Percentiles rank a stretch among this genome's conserved stretches.
Conservation (phyloP, 225 moss, liverwort and hornwort species). For the Sphagnum contortum region DNA sequence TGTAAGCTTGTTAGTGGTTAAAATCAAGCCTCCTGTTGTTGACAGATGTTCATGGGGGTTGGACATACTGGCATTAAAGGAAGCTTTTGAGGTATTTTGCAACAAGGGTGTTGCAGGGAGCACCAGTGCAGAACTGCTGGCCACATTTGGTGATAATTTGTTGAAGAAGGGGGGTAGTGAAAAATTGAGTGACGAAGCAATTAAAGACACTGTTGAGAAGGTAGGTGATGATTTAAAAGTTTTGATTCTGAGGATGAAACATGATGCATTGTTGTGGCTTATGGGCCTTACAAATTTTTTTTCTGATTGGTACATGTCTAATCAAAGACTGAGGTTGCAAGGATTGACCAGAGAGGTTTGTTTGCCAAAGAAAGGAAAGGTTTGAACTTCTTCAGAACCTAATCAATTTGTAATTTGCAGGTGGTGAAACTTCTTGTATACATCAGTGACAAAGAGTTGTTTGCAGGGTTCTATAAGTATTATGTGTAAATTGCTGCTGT, state of each 20-base stretch:
- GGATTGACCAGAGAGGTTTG: too few species aligned
- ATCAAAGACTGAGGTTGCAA: too few species aligned
- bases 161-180: constrained; percentile 97
- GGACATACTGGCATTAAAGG: constrained; percentile 83
- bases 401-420: constrained; percentile 25
- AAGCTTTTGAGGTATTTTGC: constrained; percentile 95
- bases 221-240: too few species aligned
- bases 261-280: too few species aligned
- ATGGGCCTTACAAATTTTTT: too few species aligned
- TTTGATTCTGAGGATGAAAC: too few species aligned
- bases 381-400: background rate
- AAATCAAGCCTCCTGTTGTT: too few species aligned
- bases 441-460: constrained; percentile 97
- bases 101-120: constrained; percentile 96
- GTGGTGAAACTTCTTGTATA: constrained; percentile 97
- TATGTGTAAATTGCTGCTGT: too few species aligned
- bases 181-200: constrained; percentile 95
- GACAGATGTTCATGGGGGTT: too few species aligned
- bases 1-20: too few species aligned
- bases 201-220: constrained; percentile 95
- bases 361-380: too few species aligned
- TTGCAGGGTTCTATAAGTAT: constrained; percentile 97
- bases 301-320: too few species aligned
- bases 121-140: constrained; percentile 92
- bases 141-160: constrained; percentile 92